Conservation (phyloP, 768 basidiomycete genomes). For the Leccinellum luteum region DNA sequence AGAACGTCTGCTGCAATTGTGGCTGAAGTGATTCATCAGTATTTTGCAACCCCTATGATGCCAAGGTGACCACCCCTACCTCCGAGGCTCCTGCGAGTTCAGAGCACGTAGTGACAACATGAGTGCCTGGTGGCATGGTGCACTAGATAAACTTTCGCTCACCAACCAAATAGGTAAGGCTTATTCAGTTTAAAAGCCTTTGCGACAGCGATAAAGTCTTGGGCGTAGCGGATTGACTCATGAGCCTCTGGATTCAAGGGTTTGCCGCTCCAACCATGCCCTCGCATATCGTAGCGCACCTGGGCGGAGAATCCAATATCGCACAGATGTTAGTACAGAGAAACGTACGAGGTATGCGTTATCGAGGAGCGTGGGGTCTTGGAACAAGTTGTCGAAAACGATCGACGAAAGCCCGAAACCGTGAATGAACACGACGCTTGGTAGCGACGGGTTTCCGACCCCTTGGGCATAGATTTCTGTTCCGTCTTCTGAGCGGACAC, state of each 20-base stretch:
- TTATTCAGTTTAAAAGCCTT: not conserved
- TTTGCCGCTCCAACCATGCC: conserved; percentile 1
- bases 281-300: conserved; percentile 10
- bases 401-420: not conserved
- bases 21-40: not conserved
- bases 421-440: not conserved
- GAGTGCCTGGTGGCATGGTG: not conserved
- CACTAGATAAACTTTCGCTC: not conserved
- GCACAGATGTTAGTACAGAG: not conserved
- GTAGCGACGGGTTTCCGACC: not conserved
- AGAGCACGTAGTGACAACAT: not conserved
- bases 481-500: conserved; percentile 1
- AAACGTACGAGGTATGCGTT: not conserved
- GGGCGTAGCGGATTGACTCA: conserved; percentile 6
- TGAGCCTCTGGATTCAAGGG: not conserved
- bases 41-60: not conserved
- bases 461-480: conserved; percentile 8
- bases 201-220: conserved; percentile 4
- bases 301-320: not conserved
- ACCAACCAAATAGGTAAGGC: not conserved
- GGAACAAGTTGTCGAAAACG: conserved; percentile 1
- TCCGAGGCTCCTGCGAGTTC: conserved; percentile 13
- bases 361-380: conserved; percentile 1
- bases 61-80: not conserved
- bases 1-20: conserved; percentile 1